Conservation (phyloP, 495 filamentous ascomycete species). For the Corynascus novoguineensis region DNA sequence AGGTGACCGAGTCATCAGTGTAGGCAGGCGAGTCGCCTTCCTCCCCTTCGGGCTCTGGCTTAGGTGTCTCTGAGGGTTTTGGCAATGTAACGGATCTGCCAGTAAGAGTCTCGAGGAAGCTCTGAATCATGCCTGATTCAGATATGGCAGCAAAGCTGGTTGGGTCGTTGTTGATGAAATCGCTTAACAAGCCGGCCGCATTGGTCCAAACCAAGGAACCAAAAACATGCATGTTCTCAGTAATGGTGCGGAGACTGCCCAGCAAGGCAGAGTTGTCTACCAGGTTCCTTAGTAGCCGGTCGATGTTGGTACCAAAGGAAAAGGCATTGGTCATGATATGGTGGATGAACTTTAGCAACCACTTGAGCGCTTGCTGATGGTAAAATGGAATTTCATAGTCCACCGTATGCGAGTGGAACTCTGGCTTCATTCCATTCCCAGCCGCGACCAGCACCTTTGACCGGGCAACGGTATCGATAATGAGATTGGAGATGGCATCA, state of each 20-base stretch:
- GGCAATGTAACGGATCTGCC: slow-evolving; percentile 44
- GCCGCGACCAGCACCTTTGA: slow-evolving; percentile 57
- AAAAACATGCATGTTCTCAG: slow-evolving; percentile 69
- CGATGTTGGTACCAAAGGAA: slow-evolving; percentile 66
- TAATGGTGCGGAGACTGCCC: slow-evolving; percentile 70
- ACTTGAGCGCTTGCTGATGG: slow-evolving; percentile 86
- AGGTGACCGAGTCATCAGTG: slow-evolving; percentile 34
- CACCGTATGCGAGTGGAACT: slow-evolving; percentile 71
- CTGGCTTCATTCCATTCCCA: slow-evolving; percentile 68
- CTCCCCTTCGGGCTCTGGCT: slow-evolving; percentile 27
- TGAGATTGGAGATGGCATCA: slow-evolving; percentile 78
- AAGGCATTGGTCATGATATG: slow-evolving; percentile 82
- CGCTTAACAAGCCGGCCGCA: slow-evolving; percentile 81
- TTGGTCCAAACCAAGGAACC: slow-evolving; percentile 93
- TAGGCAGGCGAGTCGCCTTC: slow-evolving; percentile 35
- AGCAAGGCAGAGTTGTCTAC: slow-evolving; percentile 88
- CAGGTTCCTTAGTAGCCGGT: slow-evolving; percentile 83
- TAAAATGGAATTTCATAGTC: slow-evolving; percentile 92
- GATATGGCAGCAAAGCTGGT: slow-evolving; percentile 94
- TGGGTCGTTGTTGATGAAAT: slow-evolving; percentile 97
- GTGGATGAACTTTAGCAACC: slow-evolving; percentile 92
- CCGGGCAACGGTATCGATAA: slow-evolving; percentile 69
- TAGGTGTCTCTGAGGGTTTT: slow-evolving; percentile 26
- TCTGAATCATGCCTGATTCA: slow-evolving; percentile 84
- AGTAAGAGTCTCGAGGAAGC: slow-evolving; percentile 76